Base-by-base conservation (phyloP, 768 basidiomycete species). In the Exsudoporus frostii region DNA sequence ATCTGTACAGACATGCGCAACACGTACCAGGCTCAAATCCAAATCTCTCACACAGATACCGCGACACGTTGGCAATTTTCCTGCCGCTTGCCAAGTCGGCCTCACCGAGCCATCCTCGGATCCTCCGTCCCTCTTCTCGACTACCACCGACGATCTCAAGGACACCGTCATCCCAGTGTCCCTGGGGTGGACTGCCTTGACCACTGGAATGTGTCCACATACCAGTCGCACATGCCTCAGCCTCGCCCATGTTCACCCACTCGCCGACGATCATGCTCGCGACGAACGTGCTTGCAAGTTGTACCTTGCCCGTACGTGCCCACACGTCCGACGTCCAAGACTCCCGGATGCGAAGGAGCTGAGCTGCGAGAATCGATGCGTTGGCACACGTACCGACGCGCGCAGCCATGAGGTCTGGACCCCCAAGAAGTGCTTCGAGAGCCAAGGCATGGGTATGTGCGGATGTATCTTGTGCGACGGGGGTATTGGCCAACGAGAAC, bases 61-160 rank as follows among this genome's bases (percentile, higher is more conserved):
- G 75, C 2, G 87, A 84, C 20, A 92, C 74, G 53, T 77, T 83
- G 7, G 86, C 88, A 2, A 79, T 73, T 41, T 83, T 79, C 54
- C 83, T 74, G 19, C 82, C 86, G 40, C 84, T 83, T 11, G 81
- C 80, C 32, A 77, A 65, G 60, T 90, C 88, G 10, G 91, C 90
- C 30, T 89, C 88, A n/a, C 90, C 91, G 7, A 93, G 73, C 88
- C 90, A 90, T 4, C 81, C 81, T 59, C 86, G 77, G 40, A 92
- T 84, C 41, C 84, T 73, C 58, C 83, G 72, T 2, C 83, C 88
- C 60, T 89, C 89, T 56, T 90, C 88, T 47, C 82, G 71, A 53
- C 81, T 84, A 0, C 90, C 88, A 36, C 85, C 88, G 20, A 92
- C 80, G 51, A 90, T 84, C 61, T 91, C 88, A 48, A 92, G 71